phyloP scores from a whole-genome alignment of 2,329 filamentous ascomycete species.

The Diaporthe sp. region DNA sequence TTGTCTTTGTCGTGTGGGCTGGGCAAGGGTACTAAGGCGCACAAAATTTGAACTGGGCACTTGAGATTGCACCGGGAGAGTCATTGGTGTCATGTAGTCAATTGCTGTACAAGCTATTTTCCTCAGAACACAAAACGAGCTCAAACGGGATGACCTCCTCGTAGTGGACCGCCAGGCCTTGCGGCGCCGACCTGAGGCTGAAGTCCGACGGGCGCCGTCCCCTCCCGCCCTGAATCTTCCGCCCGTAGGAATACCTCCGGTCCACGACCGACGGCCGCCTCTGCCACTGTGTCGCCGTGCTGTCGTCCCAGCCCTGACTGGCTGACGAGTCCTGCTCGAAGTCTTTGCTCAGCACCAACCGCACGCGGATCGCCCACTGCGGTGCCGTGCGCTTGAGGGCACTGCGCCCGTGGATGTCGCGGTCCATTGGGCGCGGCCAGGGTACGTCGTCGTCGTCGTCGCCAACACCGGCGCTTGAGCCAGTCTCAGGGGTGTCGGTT shows the following conservation, averaged over 20 bases:
- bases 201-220: constrained; percentile 11
- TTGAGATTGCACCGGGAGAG: background rate
- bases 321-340: constrained; percentile 2
- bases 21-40: background rate
- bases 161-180: background rate
- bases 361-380: constrained; percentile 5
- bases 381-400: background rate
- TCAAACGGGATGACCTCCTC: background rate
- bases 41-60: background rate
- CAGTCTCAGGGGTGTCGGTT: background rate
- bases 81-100: constrained; percentile 9
- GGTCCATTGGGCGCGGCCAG: constrained; percentile 12
- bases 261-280: background rate
- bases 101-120: constrained; percentile 17
- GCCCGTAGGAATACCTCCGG: background rate
- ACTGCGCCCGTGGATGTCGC: constrained; percentile 20
- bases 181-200: background rate
- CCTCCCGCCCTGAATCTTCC: background rate
- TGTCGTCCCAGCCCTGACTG: background rate
- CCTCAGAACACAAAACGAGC: background rate
- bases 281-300: background rate
- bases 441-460: background rate
- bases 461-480: background rate
- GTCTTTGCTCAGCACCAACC: background rate
- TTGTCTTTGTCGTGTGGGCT: background rate